Evolutionary conservation across 441 rosid genomes (phyloP).

Genomic region (Dalechampia spathulata): DNA sequence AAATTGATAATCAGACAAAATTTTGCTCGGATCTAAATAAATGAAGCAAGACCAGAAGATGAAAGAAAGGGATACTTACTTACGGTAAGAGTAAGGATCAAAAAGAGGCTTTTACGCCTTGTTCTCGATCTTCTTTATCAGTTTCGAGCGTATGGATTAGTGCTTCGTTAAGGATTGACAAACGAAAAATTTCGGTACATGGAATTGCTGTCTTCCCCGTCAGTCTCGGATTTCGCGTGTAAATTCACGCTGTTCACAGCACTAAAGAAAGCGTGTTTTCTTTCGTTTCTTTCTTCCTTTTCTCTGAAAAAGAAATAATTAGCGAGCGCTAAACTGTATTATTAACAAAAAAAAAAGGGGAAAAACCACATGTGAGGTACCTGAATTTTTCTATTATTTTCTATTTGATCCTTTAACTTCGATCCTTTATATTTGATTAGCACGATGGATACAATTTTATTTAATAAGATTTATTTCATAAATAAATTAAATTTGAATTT

Average conservation of each 20-base stretch:
- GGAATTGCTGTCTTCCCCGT: not conserved
- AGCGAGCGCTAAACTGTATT: not conserved
- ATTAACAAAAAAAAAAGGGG: not conserved
- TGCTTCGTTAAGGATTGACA: no score
- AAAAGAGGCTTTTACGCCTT: not conserved
- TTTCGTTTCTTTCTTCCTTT: no score
- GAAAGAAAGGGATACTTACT: not conserved
- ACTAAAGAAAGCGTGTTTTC: not conserved
- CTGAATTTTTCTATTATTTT: no score
- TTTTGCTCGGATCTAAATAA: slow-evolving; percentile 6
- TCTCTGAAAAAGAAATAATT: not conserved
- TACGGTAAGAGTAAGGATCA: not conserved
- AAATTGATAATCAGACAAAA: not conserved
- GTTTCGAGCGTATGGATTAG: not conserved
- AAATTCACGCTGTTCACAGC: not conserved
- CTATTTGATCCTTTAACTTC: no score
- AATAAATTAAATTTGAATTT: no score
- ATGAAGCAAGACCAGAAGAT: not conserved
- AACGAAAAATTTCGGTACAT: no score
- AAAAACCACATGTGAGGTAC: no score
- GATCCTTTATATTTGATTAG: no score
- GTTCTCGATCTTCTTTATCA: not conserved
- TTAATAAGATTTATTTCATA: no score
- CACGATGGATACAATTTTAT: no score
- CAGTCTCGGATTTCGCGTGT: not conserved